Evolutionary conservation across 805 yeast species (phyloP), one percentile per base, ranked within the genome.

Genomic region (Cyberlindnera americana): DNA sequence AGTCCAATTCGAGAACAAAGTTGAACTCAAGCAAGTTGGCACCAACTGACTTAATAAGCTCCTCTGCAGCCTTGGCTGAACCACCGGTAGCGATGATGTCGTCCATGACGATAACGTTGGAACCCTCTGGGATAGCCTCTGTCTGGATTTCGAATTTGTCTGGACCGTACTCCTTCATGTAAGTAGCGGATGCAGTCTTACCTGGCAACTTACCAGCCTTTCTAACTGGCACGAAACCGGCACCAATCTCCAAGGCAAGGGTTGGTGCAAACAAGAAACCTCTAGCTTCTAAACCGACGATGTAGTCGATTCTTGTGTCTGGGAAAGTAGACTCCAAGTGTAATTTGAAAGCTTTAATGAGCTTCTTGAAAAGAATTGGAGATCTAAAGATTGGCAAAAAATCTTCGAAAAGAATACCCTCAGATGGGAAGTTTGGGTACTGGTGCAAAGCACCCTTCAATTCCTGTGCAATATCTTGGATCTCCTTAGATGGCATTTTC

Each of bases 21-120:
- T 83, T 69, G 63, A 79, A 93, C 66, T 89, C 95, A 37, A 82
- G 61, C 38, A 90, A 74, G 44, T 81, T 75, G 46, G 82, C 96
- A 41, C 81, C 79, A 46, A 81, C 72, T 62, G 74, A 67, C 50
- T 60, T 59, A 37, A 88, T 83, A 49, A 93, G 74, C 57, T 87
- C 83, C 44, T 95, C 97, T 29, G 98, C 98, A 44, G 95, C 96
- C 40, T 69, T 66, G 19, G 99, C 99, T 53, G 95, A 83, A 28
- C 99, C 99, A 47, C 98, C 98, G 27, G 99, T 93, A 35, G 99
- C 99, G 61, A 93, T 83, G 56, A 93, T 89, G 59, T 93, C 99
- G 65, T 93, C 99, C 27, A 93, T 95, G 49, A 93, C 75, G 27
- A 91, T 69, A 21, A 93, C 93, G 43, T 75, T 84, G 34, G 95